Percentiles rank a stretch among this genome's conserved stretches.
Conservation (phyloP, 179 eudicot genomes). For the Actinidia chinensis region DNA sequence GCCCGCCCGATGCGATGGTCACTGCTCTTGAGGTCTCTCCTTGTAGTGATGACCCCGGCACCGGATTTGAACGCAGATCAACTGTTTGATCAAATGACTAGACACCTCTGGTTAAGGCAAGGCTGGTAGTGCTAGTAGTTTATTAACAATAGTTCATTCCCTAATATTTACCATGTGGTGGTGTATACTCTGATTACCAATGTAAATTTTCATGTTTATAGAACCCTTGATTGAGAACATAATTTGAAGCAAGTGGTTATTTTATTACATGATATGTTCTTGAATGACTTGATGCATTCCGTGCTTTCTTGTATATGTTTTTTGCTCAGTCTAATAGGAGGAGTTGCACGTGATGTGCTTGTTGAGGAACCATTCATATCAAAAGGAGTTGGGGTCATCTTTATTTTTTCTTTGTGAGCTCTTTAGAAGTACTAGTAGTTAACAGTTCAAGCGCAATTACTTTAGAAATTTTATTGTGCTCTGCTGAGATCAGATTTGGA, state of each 20-base stretch:
- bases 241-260: neutral
- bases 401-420: neutral
- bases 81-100: constrained; percentile 47
- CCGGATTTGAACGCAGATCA: constrained; percentile 55
- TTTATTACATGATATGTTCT: neutral
- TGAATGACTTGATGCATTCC: neutral
- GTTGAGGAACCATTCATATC: neutral
- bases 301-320: neutral
- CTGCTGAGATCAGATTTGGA: neutral
- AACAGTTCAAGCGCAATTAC: neutral
- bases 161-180: neutral
- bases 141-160: neutral
- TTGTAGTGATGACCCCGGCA: constrained; percentile 61
- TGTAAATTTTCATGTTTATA: neutral
- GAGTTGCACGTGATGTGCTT: neutral
- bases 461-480: neutral
- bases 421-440: neutral
- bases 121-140: neutral
- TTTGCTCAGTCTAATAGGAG: neutral
- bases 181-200: neutral
- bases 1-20: constrained; percentile 49
- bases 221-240: neutral
- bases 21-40: constrained; percentile 55
- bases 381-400: neutral
- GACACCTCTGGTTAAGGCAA: constrained; percentile 13